Conservation (phyloP, 164 flowering plant species). For the Tinospora cordifolia region DNA sequence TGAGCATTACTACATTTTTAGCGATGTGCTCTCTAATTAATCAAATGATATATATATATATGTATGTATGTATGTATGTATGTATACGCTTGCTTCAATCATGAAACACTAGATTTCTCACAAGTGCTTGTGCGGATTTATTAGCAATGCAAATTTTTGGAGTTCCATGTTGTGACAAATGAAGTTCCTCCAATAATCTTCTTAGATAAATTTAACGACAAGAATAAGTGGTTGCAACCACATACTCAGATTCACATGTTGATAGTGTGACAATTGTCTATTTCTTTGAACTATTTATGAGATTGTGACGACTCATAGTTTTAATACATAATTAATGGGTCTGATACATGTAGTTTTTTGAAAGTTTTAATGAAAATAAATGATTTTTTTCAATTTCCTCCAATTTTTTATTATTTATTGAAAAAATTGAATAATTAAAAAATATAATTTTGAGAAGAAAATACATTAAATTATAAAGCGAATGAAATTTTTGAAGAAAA, state of each 20-base stretch:
- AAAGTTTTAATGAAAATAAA: no score
- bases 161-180: neutral
- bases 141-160: neutral
- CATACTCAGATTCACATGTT: neutral
- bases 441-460: no score
- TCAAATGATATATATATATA: neutral
- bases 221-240: neutral
- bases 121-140: neutral
- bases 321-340: no score
- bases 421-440: no score
- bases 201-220: neutral
- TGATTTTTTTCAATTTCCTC: no score
- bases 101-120: neutral
- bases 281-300: neutral
- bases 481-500: no score
- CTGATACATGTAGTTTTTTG: no score
- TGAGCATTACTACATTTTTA: no score
- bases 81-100: constrained; percentile 4
- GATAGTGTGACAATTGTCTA: neutral
- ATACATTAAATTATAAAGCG: no score
- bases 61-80: no score
- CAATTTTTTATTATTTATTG: no score
- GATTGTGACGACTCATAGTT: no score
- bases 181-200: neutral
- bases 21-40: neutral